phyloP scores from a whole-genome alignment of 495 filamentous ascomycete species.

The Poronia punctata region DNA sequence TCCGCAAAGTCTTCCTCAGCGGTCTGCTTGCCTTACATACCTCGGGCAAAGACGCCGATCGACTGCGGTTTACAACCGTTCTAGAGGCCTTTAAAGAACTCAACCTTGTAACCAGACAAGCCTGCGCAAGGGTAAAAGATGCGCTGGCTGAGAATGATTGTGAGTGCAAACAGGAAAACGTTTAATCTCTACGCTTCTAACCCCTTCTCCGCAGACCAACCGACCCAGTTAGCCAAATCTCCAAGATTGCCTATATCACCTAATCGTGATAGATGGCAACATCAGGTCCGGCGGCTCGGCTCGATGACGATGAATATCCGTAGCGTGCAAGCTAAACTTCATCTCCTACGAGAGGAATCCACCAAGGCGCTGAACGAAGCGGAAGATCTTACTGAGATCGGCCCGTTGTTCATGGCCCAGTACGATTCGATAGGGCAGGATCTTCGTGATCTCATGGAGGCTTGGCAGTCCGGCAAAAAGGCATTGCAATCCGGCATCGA shows the following conservation, averaged over 20 bases:
- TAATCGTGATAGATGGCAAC: conserved; percentile 68
- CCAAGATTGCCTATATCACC: conserved; percentile 66
- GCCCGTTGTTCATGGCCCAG: conserved; percentile 69
- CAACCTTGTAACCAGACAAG: conserved; percentile 49
- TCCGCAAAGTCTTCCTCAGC: conserved; percentile 77
- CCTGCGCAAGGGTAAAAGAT: conserved; percentile 48
- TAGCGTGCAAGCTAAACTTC: conserved; percentile 90
- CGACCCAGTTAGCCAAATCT: conserved; percentile 49
- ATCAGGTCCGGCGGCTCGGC: conserved; percentile 77
- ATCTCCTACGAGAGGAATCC: conserved; percentile 84
- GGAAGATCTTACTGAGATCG: conserved; percentile 65
- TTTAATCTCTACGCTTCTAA: conserved; percentile 5
- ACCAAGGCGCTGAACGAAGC: conserved; percentile 66
- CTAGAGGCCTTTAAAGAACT: conserved; percentile 66
- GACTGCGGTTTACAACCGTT: conserved; percentile 69
- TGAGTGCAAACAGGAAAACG: conserved; percentile 35
- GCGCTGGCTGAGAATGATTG: conserved; percentile 81
- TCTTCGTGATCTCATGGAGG: conserved; percentile 71
- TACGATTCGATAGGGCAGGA: conserved; percentile 93
- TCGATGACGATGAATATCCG: conserved; percentile 85
- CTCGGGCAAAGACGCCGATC: conserved; percentile 75
- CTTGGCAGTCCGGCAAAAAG: conserved; percentile 83
- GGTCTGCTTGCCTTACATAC: conserved; percentile 80
- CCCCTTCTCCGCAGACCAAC: conserved; percentile 44
- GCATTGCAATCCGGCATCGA: conserved; percentile 70